phyloP scores from a whole-genome alignment of 108 stramenopile genomes.

The Skeletonema tropicum region DNA sequence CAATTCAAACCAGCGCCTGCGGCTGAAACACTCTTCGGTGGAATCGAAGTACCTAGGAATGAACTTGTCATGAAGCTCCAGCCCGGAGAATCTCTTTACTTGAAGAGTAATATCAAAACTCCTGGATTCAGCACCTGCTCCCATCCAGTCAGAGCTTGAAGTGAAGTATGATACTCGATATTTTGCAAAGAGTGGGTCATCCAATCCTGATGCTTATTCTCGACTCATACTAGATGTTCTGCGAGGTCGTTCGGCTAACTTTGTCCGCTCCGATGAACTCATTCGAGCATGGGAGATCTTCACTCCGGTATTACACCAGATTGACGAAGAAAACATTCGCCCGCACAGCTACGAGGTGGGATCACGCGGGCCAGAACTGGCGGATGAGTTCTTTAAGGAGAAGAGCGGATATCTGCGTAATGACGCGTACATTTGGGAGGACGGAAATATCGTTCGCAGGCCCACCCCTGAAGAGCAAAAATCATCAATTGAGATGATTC shows the following conservation, averaged over 20 bases:
- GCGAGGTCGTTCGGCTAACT: slow-evolving; percentile 87
- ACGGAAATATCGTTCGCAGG: slow-evolving; percentile 39
- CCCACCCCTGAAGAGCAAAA: slow-evolving; percentile 5
- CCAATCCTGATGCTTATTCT: slow-evolving; percentile 96
- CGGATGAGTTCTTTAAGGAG: slow-evolving; percentile 72
- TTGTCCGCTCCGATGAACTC: slow-evolving; percentile 97
- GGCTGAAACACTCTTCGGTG: slow-evolving; percentile 63
- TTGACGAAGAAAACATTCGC: slow-evolving; percentile 76
- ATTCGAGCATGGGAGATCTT: slow-evolving; percentile 95
- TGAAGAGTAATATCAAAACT: slow-evolving; percentile 96
- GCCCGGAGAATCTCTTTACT: slow-evolving; percentile 92
- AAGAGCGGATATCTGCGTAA: slow-evolving; percentile 69
- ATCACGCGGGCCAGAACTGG: slow-evolving; percentile 83
- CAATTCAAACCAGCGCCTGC: slow-evolving; percentile 93
- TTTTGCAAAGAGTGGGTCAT: slow-evolving; percentile 28
- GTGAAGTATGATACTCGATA: slow-evolving; percentile 88
- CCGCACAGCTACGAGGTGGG: slow-evolving; percentile 86
- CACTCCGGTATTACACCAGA: slow-evolving; percentile 89
- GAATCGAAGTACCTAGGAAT: slow-evolving; percentile 76
- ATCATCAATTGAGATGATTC: background rate
- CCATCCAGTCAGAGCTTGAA: slow-evolving; percentile 92
- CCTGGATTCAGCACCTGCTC: slow-evolving; percentile 86
- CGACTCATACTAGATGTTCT: slow-evolving; percentile 96
- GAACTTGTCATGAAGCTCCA: slow-evolving; percentile 96
- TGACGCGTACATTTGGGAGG: slow-evolving; percentile 70